A percentile compares a stretch with the other conserved stretches of the same genome.
These are phyloP conservation scores for Phaeolepiota aurea DNA, from an alignment of 768 basidiomycete species.

Conservation along the genomic window DNA sequence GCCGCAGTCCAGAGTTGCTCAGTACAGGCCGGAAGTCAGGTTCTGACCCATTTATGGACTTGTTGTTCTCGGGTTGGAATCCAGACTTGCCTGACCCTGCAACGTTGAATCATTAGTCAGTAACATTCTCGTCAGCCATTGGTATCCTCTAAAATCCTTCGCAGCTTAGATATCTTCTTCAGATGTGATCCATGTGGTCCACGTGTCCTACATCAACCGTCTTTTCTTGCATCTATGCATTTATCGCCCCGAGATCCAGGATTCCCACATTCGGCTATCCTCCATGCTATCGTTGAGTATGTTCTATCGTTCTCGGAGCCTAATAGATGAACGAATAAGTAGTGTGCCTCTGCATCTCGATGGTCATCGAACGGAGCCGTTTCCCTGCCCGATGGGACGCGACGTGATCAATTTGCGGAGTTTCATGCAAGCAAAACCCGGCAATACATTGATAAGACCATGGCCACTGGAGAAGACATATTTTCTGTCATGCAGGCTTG, in stretches of 20 bases:
- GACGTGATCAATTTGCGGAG: constrained; percentile 81
- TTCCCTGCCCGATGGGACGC: constrained; percentile 63
- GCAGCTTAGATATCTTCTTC: constrained; percentile 82
- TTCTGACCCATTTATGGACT: constrained; percentile 50
- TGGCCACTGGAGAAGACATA: constrained; percentile 84
- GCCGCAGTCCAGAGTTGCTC: constrained; percentile 42
- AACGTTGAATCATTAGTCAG: constrained; percentile 69
- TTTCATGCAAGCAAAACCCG: constrained; percentile 84
- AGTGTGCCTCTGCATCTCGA: constrained; percentile 81
- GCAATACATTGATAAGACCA: constrained; percentile 80
- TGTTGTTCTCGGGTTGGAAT: constrained; percentile 78
- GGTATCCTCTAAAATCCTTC: constrained; percentile 7
- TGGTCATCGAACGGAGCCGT: constrained; percentile 70
- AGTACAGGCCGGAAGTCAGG: constrained; percentile 26
- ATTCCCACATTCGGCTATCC: constrained; percentile 84
- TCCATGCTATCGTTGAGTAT: constrained; percentile 78
- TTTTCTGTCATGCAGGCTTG: constrained; percentile 85
- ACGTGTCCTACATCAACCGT: constrained; percentile 72
- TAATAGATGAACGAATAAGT: too few species aligned
- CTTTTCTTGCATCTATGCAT: constrained; percentile 73
- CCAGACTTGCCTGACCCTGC: constrained; percentile 74
- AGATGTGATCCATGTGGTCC: constrained; percentile 83
- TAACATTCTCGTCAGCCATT: constrained; percentile 10
- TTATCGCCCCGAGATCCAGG: constrained; percentile 72
- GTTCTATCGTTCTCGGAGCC: constrained; percentile 2